Percentiles rank a stretch among this genome's conserved stretches.
Evolutionary conservation across 495 filamentous ascomycete species (phyloP).

Genomic region (Talaromyces ruber): DNA sequence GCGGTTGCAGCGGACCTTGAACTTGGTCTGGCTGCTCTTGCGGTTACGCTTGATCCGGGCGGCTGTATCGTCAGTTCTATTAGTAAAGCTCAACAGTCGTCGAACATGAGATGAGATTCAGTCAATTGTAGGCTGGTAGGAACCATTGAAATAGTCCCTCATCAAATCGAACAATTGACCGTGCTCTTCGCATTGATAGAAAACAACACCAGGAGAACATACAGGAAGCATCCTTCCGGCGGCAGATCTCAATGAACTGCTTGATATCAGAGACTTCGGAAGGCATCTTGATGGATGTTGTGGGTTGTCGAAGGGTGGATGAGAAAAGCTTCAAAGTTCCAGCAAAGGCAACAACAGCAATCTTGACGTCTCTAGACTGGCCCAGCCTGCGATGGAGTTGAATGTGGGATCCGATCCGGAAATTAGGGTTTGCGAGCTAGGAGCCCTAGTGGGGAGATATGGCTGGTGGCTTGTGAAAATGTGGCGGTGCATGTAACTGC

Average conservation of each 20-base stretch:
- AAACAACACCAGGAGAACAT: constrained; percentile 26
- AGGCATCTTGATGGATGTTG: constrained; percentile 63
- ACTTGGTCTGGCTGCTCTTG: constrained; percentile 85
- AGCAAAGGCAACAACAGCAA: constrained; percentile 8
- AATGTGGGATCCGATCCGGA: constrained; percentile 18
- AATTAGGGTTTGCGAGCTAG: constrained; percentile 17
- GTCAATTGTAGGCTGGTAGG: not conserved
- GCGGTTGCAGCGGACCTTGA: constrained; percentile 97
- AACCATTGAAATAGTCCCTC: not conserved
- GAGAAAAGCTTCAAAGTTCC: not conserved
- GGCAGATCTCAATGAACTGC: constrained; percentile 99
- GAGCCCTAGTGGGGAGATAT: not conserved
- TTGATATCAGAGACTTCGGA: constrained; percentile 98
- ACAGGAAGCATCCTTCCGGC: constrained; percentile 97
- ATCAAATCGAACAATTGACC: not conserved
- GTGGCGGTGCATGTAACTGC: constrained; percentile 2
- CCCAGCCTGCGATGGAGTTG: constrained; percentile 18
- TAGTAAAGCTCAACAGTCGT: constrained; percentile 24
- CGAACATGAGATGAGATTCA: not conserved
- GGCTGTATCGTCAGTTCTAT: constrained; percentile 44
- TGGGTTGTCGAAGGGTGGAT: constrained; percentile 7
- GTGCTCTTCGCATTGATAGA: not conserved
- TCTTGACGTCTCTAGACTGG: constrained; percentile 3
- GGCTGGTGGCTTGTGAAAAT: not conserved
- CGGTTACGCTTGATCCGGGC: constrained; percentile 96